Conservation (phyloP, 768 basidiomycete species). For the Pleurotus citrinopileatus region DNA sequence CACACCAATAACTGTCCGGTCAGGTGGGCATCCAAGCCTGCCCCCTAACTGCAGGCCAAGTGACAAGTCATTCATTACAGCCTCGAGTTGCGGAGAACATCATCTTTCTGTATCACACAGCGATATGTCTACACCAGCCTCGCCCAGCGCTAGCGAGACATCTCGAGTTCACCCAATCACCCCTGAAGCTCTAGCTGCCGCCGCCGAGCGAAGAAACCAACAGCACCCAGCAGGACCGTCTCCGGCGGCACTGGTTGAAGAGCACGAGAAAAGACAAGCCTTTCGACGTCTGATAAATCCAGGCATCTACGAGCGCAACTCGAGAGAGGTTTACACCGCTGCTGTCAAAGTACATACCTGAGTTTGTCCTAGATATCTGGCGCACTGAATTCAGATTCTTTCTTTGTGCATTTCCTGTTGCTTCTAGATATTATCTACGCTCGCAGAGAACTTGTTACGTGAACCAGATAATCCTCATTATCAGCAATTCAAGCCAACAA, state of each 20-base stretch:
- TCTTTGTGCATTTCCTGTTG: constrained; percentile 17
- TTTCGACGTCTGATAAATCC: constrained; percentile 80
- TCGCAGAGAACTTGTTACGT: constrained; percentile 71
- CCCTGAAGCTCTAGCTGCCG: constrained; percentile 37
- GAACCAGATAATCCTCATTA: constrained; percentile 75
- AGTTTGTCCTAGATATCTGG: constrained; percentile 13
- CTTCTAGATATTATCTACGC: constrained; percentile 57
- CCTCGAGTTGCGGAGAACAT: too few relatives aligned
- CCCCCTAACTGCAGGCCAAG: too few relatives aligned
- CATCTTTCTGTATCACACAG: too few relatives aligned
- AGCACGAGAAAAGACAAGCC: constrained; percentile 66
- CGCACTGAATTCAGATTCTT: constrained; percentile 16
- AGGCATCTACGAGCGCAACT: constrained; percentile 71
- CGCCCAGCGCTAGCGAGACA: neutral
- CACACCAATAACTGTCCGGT: too few relatives aligned
- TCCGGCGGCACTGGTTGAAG: constrained; percentile 37
- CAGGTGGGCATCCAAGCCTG: too few relatives aligned
- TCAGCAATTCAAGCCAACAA: constrained; percentile 75
- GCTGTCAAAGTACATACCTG: constrained; percentile 57
- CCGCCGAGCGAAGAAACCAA: constrained; percentile 41
- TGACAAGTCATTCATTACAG: too few relatives aligned
- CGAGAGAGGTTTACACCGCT: constrained; percentile 54
- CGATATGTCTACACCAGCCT: neutral
- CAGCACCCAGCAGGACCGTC: constrained; percentile 30
- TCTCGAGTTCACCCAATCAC: constrained; percentile 25